A percentile compares a stretch with the other conserved stretches of the same genome.
Evolutionary conservation across 2,329 filamentous ascomycete species (phyloP).

Genomic region (Eutypa lata): DNA sequence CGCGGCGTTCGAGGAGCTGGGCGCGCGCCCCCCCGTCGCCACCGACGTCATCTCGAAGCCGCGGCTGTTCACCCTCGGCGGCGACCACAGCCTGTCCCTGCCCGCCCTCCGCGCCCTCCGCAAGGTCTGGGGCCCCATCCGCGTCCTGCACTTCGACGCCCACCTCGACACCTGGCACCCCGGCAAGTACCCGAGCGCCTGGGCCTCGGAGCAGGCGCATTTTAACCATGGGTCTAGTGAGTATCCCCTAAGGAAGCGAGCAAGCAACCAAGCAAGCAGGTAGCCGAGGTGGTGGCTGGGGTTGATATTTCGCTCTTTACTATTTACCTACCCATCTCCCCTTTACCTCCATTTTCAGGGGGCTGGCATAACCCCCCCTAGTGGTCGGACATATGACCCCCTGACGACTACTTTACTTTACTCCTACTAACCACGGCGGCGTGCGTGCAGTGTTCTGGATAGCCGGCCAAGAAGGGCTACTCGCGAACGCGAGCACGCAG

Average conservation of each 20-base stretch:
- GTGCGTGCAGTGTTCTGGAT: constrained; percentile 74
- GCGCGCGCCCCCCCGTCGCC: constrained; percentile 35
- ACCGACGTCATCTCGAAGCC: constrained; percentile 34
- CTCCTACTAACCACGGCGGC: background rate
- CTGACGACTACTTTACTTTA: too few relatives aligned
- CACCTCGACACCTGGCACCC: constrained; percentile 88
- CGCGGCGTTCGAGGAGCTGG: constrained; percentile 71
- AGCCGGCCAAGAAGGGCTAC: constrained; percentile 75
- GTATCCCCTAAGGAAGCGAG: too few relatives aligned
- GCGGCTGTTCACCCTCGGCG: constrained; percentile 64
- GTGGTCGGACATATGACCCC: too few relatives aligned
- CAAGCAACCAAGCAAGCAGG: too few relatives aligned
- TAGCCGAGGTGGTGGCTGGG: too few relatives aligned
- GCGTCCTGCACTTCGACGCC: constrained; percentile 73
- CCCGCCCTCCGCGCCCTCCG: constrained; percentile 66
- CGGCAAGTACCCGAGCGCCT: constrained; percentile 73
- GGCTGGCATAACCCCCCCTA: too few relatives aligned
- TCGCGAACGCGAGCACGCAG: constrained; percentile 65
- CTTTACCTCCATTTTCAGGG: too few relatives aligned
- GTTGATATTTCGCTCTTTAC: too few relatives aligned
- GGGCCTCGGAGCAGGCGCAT: constrained; percentile 65
- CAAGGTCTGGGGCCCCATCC: constrained; percentile 60
- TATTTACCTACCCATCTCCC: too few relatives aligned
- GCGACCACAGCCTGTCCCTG: constrained; percentile 69
- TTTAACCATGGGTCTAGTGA: constrained; percentile 74